These are phyloP conservation scores for Anacardium occidentale DNA, from an alignment of 345 rosid species.

Conservation along the genomic window DNA sequence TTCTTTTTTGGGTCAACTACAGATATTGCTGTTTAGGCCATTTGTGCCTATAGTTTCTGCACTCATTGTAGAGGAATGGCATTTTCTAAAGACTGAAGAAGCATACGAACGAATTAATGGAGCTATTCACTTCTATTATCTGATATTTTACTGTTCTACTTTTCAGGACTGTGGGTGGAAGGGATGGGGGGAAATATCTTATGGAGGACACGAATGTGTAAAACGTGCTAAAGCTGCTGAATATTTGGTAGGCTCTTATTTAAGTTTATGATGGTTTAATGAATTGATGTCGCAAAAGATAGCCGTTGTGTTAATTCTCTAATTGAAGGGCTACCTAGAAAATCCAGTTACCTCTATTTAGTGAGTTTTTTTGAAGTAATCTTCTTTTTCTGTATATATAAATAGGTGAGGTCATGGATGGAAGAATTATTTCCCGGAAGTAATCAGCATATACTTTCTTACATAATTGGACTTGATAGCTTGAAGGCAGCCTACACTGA, in stretches of 20 bases:
- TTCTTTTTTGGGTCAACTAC: neutral
- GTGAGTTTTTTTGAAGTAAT: constrained; percentile 17
- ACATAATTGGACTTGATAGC: constrained; percentile 82
- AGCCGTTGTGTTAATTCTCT: neutral
- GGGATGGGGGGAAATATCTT: constrained; percentile 96
- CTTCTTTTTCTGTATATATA: constrained; percentile 6
- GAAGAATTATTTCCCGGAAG: constrained; percentile 73
- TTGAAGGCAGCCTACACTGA: constrained; percentile 51
- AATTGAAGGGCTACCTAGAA: constrained; percentile 3
- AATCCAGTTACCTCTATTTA: constrained; percentile 11
- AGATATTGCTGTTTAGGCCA: neutral
- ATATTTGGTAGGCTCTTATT: constrained; percentile 49
- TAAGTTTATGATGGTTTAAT: neutral
- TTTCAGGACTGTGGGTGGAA: constrained; percentile 79
- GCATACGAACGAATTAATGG: neutral
- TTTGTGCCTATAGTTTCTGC: neutral
- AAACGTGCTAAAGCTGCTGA: constrained; percentile 86
- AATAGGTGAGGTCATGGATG: constrained; percentile 88
- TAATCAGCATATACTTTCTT: constrained; percentile 48
- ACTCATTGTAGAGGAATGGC: neutral
- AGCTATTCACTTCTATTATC: neutral
- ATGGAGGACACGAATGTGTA: constrained; percentile 74
- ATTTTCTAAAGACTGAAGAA: neutral
- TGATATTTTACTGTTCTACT: constrained; percentile 17
- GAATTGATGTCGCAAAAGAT: constrained; percentile 9